Conservation (phyloP, 805 yeast genomes). For the Saturnispora sanitii region DNA sequence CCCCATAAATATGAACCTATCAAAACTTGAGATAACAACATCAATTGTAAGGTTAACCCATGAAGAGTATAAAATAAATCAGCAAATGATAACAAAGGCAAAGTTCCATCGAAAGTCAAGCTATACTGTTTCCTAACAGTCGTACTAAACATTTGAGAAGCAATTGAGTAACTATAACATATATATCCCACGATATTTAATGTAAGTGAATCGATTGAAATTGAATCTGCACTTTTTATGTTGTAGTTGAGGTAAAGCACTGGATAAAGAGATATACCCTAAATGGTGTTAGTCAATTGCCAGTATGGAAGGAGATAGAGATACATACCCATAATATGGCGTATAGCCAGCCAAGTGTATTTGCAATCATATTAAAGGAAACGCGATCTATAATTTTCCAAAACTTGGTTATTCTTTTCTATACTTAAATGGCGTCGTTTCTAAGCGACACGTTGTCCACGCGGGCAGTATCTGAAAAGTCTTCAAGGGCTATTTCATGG, state of each 20-base stretch:
- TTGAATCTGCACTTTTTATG: slow-evolving; percentile 35
- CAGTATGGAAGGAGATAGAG: not conserved
- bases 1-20: slow-evolving; percentile 28
- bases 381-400: slow-evolving; percentile 1
- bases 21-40: slow-evolving; percentile 31
- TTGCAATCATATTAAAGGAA: not conserved
- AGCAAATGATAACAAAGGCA: slow-evolving; percentile 34
- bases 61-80: slow-evolving; percentile 41
- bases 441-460: slow-evolving; percentile 20
- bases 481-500: slow-evolving; percentile 44
- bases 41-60: slow-evolving; percentile 33
- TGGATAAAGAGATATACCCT: slow-evolving; percentile 44
- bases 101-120: slow-evolving; percentile 23
- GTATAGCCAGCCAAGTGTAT: slow-evolving; percentile 21
- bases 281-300: not conserved
- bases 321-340: slow-evolving; percentile 23
- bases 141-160: slow-evolving; percentile 31
- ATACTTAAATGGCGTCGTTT: not conserved
- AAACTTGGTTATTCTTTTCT: not conserved
- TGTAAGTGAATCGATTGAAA: slow-evolving; percentile 39
- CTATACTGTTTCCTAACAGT: slow-evolving; percentile 26
- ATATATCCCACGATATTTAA: slow-evolving; percentile 40
- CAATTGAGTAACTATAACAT: slow-evolving; percentile 33
- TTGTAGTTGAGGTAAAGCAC: slow-evolving; percentile 33
- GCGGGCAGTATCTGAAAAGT: slow-evolving; percentile 10